Percentiles rank a stretch among this genome's conserved stretches.
phyloP scores from a whole-genome alignment of 2,329 filamentous ascomycete genomes.

The Penicillium sp. region DNA sequence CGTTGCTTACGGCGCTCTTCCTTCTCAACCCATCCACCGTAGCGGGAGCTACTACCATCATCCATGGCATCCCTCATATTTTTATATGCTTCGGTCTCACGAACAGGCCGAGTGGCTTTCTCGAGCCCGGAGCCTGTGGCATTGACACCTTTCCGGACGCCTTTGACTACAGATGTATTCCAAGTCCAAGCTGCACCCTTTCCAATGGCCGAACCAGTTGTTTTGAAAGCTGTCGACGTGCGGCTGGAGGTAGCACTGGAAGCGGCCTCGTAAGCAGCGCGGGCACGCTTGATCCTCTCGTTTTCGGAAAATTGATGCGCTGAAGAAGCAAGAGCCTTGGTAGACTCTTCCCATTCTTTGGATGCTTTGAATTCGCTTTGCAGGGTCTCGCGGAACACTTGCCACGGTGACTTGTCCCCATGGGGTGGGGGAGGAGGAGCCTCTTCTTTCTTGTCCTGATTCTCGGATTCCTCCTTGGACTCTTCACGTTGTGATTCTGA shows the following conservation, averaged over 20 bases:
- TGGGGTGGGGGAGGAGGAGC: conserved; percentile 86
- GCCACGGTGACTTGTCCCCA: conserved; percentile 96
- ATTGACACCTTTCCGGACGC: conserved; percentile 76
- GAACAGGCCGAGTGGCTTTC: conserved; percentile 88
- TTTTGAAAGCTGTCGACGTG: conserved; percentile 73
- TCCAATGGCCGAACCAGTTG: conserved; percentile 77
- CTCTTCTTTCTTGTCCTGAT: conserved; percentile 56
- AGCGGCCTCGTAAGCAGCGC: conserved; percentile 79
- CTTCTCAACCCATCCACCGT: conserved; percentile 94
- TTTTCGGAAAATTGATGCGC: conserved; percentile 91
- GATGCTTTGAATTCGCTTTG: conserved; percentile 89
- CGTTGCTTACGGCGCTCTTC: conserved; percentile 80
- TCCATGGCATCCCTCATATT: conserved; percentile 93
- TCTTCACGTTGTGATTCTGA: conserved; percentile 43
- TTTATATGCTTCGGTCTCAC: conserved; percentile 91
- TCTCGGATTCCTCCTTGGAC: conserved; percentile 37
- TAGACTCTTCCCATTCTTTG: conserved; percentile 98
- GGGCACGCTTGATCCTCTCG: conserved; percentile 78
- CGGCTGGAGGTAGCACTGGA: conserved; percentile 75
- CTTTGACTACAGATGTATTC: conserved; percentile 91
- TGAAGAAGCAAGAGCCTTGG: conserved; percentile 83
- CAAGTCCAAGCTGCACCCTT: conserved; percentile 94
- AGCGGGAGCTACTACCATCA: conserved; percentile 90
- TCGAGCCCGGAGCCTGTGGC: conserved; percentile 82
- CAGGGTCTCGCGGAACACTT: conserved; percentile 97